Percentiles rank a stretch among this genome's conserved stretches.
Evolutionary conservation across 2,329 filamentous ascomycete species (phyloP).

Genomic region (Hortaea sp.): DNA sequence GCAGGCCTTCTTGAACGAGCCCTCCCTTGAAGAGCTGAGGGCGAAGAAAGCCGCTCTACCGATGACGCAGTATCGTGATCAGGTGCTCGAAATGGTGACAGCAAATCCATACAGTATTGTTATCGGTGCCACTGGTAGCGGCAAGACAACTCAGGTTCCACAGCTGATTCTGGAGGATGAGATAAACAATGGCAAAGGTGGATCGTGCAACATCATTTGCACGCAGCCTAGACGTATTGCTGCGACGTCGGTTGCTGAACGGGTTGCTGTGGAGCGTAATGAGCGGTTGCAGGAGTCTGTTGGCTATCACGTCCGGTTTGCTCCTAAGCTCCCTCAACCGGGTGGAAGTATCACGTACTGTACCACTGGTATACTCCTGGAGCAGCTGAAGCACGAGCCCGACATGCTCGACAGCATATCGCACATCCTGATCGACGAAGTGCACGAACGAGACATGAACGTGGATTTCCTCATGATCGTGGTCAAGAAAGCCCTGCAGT

Average conservation of each 20-base stretch:
- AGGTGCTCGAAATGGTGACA: slow-evolving; percentile 29
- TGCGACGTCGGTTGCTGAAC: slow-evolving; percentile 35
- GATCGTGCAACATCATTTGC: slow-evolving; percentile 39
- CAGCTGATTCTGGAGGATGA: slow-evolving; percentile 44
- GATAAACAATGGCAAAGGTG: slow-evolving; percentile 30
- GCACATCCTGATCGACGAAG: slow-evolving; percentile 44
- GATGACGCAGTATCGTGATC: slow-evolving; percentile 28
- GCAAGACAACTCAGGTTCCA: slow-evolving; percentile 43
- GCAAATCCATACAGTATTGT: slow-evolving; percentile 36
- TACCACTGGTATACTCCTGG: slow-evolving; percentile 41
- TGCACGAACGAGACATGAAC: slow-evolving; percentile 37
- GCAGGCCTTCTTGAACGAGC: slow-evolving; percentile 11
- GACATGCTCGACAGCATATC: slow-evolving; percentile 34
- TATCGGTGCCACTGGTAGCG: slow-evolving; percentile 36
- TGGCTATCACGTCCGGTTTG: slow-evolving; percentile 39
- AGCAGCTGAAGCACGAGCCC: slow-evolving; percentile 31
- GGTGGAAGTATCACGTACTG: slow-evolving; percentile 39
- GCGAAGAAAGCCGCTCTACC: slow-evolving; percentile 29
- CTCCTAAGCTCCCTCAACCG: slow-evolving; percentile 23
- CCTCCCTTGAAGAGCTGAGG: slow-evolving; percentile 12
- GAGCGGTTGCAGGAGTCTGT: slow-evolving; percentile 32
- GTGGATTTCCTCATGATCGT: slow-evolving; percentile 39
- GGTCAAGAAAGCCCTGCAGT: slow-evolving; percentile 32
- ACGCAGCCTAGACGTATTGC: slow-evolving; percentile 41
- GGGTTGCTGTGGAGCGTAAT: slow-evolving; percentile 38